Conservation (phyloP, 768 basidiomycete genomes). For the Cyathus striatus region DNA sequence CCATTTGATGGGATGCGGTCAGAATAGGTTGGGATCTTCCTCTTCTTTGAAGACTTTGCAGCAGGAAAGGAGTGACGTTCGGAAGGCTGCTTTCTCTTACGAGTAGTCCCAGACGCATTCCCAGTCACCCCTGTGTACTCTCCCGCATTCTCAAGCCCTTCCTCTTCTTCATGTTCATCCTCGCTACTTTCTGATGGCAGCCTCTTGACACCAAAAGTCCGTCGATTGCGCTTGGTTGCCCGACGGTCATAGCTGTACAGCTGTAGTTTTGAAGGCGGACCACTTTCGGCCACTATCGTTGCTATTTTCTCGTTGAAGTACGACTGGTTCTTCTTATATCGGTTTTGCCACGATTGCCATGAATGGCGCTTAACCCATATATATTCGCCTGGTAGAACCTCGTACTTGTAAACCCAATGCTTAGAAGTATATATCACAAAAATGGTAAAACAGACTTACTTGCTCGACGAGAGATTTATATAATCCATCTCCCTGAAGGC, state of each 20-base stretch:
- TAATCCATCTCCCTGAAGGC: constrained; percentile 29
- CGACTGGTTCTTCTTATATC: constrained; percentile 33
- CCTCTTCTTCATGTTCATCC: constrained; percentile 5
- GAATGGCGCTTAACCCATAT: constrained; percentile 39
- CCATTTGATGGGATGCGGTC: too few relatives aligned
- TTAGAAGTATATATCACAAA: constrained; percentile 1
- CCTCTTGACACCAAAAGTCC: background rate
- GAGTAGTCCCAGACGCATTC: too few relatives aligned
- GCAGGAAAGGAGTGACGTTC: too few relatives aligned
- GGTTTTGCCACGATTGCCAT: constrained; percentile 41
- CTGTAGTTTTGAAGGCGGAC: constrained; percentile 20
- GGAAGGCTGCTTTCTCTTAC: too few relatives aligned
- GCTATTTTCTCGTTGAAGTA: constrained; percentile 31
- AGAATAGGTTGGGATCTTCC: too few relatives aligned
- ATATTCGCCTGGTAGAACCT: constrained; percentile 15
- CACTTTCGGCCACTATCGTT: constrained; percentile 13
- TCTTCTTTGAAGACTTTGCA: too few relatives aligned
- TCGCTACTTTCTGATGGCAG: constrained; percentile 1
- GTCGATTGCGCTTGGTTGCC: constrained; percentile 1
- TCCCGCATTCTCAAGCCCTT: too few relatives aligned
- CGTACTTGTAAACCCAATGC: constrained; percentile 8
- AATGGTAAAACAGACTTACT: constrained; percentile 14
- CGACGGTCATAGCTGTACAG: constrained; percentile 18
- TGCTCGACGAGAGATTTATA: constrained; percentile 22
- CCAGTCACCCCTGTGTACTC: too few relatives aligned